Percentiles rank a stretch among this genome's conserved stretches.
Conservation (phyloP, 2,329 filamentous ascomycete genomes). For the Ampelomyces quisqualis region DNA sequence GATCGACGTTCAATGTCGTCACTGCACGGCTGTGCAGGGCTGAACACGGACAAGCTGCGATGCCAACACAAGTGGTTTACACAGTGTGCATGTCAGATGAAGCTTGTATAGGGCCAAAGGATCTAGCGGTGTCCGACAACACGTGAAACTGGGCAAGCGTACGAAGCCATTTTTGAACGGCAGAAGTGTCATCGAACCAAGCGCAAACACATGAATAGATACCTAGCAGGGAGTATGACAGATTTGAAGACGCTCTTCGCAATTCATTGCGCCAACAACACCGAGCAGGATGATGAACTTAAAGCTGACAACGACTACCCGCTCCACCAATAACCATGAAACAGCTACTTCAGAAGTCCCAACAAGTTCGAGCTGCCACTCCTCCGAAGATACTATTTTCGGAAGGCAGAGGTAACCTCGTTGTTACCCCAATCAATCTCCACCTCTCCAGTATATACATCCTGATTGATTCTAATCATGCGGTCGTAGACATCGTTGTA, state of each 20-base stretch:
- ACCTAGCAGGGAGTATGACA: too few species aligned
- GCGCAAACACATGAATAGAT: too few species aligned
- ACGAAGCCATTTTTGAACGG: too few species aligned
- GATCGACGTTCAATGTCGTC: slow-evolving; percentile 32
- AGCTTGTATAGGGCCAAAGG: background rate
- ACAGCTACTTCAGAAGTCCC: slow-evolving; percentile 6
- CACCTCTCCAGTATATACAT: slow-evolving; percentile 51
- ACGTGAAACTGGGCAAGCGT: too few species aligned
- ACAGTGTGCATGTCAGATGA: background rate
- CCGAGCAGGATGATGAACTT: too few species aligned
- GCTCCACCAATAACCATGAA: background rate
- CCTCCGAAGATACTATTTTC: slow-evolving; percentile 24
- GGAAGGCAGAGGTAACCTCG: slow-evolving; percentile 36
- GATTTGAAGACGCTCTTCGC: too few species aligned
- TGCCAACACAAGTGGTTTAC: too few species aligned
- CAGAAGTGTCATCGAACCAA: too few species aligned
- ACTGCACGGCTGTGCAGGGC: slow-evolving; percentile 11
- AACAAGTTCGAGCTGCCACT: slow-evolving; percentile 17
- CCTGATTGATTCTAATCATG: slow-evolving; percentile 43
- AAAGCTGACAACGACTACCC: background rate
- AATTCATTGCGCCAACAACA: too few species aligned
- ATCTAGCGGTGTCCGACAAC: too few species aligned
- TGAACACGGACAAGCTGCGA: slow-evolving; percentile 4
- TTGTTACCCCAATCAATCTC: slow-evolving; percentile 43
- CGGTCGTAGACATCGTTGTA: slow-evolving; percentile 59